Conservation (phyloP, 345 rosid species). For the Stellera chamaejasme region DNA sequence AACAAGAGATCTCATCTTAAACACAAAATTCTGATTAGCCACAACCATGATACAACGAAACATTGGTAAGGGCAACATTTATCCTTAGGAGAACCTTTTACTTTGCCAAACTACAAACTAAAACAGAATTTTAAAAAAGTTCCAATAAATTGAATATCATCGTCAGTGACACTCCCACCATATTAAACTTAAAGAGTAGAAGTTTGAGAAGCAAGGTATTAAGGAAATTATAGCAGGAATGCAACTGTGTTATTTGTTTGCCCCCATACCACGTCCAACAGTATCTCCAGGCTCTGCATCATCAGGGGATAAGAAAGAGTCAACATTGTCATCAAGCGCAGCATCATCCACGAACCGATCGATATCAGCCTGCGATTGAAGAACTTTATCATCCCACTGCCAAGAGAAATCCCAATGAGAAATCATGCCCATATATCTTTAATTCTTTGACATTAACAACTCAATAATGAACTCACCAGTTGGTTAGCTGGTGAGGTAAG, state of each 20-base stretch:
- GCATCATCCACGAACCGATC: constrained; percentile 95
- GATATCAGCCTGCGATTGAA: constrained; percentile 90
- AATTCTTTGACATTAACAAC: constrained; percentile 22
- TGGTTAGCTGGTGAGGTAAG: constrained; percentile 89
- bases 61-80: too few species aligned
- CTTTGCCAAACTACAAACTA: too few species aligned
- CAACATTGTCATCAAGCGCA: constrained; percentile 89
- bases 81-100: too few species aligned
- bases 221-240: too few species aligned
- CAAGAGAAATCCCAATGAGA: constrained; percentile 47
- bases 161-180: too few species aligned
- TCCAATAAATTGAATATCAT: too few species aligned
- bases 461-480: constrained; percentile 51
- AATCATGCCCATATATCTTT: constrained; percentile 25
- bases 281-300: constrained; percentile 79
- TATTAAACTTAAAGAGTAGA: too few species aligned
- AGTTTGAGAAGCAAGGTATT: too few species aligned
- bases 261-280: constrained; percentile 78
- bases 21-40: too few species aligned
- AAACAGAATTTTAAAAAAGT: too few species aligned
- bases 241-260: constrained; percentile 22
- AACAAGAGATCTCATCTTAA: too few species aligned
- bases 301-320: constrained; percentile 91
- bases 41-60: too few species aligned
- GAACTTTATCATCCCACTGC: constrained; percentile 69